Percentiles rank a stretch among this genome's conserved stretches.
phyloP scores from a whole-genome alignment of 306 rosid species.

The Dicorynia guianensis region DNA sequence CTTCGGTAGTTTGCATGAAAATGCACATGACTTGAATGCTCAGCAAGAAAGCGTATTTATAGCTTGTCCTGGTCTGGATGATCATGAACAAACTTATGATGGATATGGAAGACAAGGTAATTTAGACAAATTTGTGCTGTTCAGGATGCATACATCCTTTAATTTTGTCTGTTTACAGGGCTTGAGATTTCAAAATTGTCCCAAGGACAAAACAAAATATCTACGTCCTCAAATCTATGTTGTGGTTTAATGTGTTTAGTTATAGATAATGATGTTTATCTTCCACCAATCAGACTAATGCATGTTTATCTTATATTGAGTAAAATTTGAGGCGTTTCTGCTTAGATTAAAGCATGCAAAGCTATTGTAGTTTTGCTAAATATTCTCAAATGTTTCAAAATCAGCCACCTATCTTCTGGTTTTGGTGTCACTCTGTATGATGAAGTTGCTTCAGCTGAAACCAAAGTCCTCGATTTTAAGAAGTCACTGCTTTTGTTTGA shows the following conservation, averaged over 20 bases:
- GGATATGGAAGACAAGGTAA: conserved; percentile 65
- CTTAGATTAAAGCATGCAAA: conserved; percentile 16
- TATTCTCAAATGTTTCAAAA: not conserved
- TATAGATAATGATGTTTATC: conserved; percentile 7
- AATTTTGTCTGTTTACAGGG: not conserved
- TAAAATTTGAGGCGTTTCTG: conserved; percentile 29
- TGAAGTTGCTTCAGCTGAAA: conserved; percentile 12
- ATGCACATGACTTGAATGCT: conserved; percentile 42
- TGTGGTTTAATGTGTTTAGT: conserved; percentile 14
- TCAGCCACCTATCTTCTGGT: not conserved
- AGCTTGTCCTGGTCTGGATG: conserved; percentile 53
- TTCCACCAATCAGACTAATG: conserved; percentile 18
- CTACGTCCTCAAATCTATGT: conserved; percentile 16
- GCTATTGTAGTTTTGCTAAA: not conserved
- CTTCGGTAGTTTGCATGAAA: conserved; percentile 44
- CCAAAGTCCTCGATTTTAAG: not conserved
- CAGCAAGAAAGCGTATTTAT: conserved; percentile 43
- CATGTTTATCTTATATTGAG: no score
- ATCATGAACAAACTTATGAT: conserved; percentile 48
- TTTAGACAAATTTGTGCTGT: conserved; percentile 25
- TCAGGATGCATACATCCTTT: conserved; percentile 29
- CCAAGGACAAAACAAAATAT: not conserved
- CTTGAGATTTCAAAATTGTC: not conserved
- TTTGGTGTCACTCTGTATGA: not conserved
- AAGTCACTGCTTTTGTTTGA: conserved; percentile 34